A percentile compares a stretch with the other conserved stretches of the same genome.
Conservation (phyloP, 352 stramenopile species). For the Phytophthora sp. region DNA sequence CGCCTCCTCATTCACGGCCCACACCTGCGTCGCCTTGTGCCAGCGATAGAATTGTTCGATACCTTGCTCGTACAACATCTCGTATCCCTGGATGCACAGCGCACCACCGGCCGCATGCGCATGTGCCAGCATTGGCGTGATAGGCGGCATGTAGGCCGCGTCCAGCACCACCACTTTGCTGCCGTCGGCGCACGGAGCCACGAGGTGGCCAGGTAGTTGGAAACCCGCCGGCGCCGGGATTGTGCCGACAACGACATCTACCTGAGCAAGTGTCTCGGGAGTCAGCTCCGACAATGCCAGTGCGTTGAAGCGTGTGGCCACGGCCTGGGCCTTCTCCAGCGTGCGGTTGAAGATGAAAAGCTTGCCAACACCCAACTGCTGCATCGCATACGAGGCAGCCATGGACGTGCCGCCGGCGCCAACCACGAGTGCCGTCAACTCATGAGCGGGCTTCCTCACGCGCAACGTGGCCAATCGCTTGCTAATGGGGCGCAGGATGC, state of each 20-base stretch:
- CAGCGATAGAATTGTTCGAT: conserved; percentile 97
- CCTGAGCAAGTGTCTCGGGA: conserved; percentile 44
- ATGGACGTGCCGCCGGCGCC: conserved; percentile 95
- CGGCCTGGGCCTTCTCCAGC: conserved; percentile 88
- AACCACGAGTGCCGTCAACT: conserved; percentile 80
- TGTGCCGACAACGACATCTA: conserved; percentile 96
- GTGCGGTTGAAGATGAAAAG: conserved; percentile 97
- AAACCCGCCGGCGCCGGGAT: conserved; percentile 92
- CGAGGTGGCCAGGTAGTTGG: conserved; percentile 73
- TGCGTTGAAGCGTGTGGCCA: conserved; percentile 91
- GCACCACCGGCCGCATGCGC: conserved; percentile 80
- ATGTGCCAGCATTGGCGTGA: conserved; percentile 93
- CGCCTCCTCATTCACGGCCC: conserved; percentile 51
- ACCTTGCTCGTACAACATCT: conserved; percentile 99
- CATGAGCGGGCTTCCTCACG: conserved; percentile 19
- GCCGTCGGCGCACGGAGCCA: conserved; percentile 39
- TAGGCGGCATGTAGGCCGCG: conserved; percentile 97
- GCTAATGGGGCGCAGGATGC: conserved; percentile 94
- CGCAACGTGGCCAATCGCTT: conserved; percentile 44
- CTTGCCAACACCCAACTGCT: conserved; percentile 77
- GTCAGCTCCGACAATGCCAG: conserved; percentile 64
- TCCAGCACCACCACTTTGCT: conserved; percentile 92
- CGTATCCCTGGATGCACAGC: conserved; percentile 93
- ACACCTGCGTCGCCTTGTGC: conserved; percentile 69
- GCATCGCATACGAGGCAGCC: conserved; percentile 94